Base-by-base conservation (phyloP, 2,329 filamentous ascomycete genomes). In the Claviceps pusilla region DNA sequence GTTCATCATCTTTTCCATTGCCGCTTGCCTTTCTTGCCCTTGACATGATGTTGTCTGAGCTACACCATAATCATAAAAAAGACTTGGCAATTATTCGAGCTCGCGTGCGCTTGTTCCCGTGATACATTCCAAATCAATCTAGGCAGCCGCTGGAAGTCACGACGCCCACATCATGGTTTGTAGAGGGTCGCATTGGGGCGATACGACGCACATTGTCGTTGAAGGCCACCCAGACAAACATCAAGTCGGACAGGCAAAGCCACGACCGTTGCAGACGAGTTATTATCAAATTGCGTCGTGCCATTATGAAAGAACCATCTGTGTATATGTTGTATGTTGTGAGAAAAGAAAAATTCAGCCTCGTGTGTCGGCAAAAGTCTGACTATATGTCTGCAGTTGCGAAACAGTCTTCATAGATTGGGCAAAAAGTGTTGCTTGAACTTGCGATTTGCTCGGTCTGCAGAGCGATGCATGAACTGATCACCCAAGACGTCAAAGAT, bases 391-490 rank as follows among this genome's bases (percentile, higher is more conserved):
- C 31, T 48, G 12, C 28, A 12, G 24, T 10, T 19, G 33, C 9
- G 7, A 41, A 33, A n/a, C 7, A 7, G 12, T 10, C 10, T n/a
- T 56, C 28, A 56, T 14, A 56, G 31, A 9, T 54, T 49, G 31
- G 49, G 55, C 10, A 89, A 74, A 63, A 87, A 89, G 65, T 91
- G 89, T 65, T 80, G 76, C 70, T 93, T 95, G 70, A 95, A 95
- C 71, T 95, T 97, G 71, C 82, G 89, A 62, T 86, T 95, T 50
- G 89, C 88, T 28, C 93, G 76, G 66, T 97, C 91, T 16, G 86
- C 82, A 2, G 91, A 83, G 11, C 89, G 78, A 59, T 84, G 81
- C 74, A 89, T 82, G 64, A 97, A 90, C 65, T 94, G 88, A 61
- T 89, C 86, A 3, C 93, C 93, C 59, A 91, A 79, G 1, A 97